Evolutionary conservation across 2,329 filamentous ascomycete species (phyloP), one percentile per base, ranked within the genome.

Genomic region (Aspergillus phoenicis): DNA sequence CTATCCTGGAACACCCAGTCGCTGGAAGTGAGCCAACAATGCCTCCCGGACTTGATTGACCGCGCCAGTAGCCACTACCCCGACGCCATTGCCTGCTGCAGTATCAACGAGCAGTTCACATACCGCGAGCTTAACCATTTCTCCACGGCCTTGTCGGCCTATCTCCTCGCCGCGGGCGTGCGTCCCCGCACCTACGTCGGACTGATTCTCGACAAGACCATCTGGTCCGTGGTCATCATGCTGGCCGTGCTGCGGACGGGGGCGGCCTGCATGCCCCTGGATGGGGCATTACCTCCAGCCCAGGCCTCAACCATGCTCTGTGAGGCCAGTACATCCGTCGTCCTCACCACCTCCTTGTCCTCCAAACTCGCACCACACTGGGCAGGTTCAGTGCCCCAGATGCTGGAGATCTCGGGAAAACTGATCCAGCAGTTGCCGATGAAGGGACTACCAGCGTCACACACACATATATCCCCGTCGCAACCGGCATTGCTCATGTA

Each of bases 401-500:
- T 13, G 41, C 17, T 22, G 41, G 41, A 43, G 6, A 36, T 36
- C 5, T 2, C 33, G 10, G 20, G 52, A 2, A 20, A 17, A 4
- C 52, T 53, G 8, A 53, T 53, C 11, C 11, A 36, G 2, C 20
- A 8, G 6, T 7, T 53, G 6, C 33, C 33, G 1, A 6, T 13
- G 11, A 36, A 36, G 33, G 0, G 10, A 1, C 33, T 15, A 5
- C 33, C 33, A 13, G 11, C 17, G 13, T 3, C 20, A 13, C 10
- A 20, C 22, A 26, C 33, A 8, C 26, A 28, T 5, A 38, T 15
- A 4, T 33, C 26, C n/a, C 52, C 5, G 6, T 22, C 52, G 5
- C 39, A 24, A 10, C 52, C 52, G 8, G 24, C 52, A 3, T 55
- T 45, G 13, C 38, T 55, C 5, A 55, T 55, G 24, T 86, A 85